phyloP scores from a whole-genome alignment of 176 grass and related monocot genomes.

The Metroxylon sagu region DNA sequence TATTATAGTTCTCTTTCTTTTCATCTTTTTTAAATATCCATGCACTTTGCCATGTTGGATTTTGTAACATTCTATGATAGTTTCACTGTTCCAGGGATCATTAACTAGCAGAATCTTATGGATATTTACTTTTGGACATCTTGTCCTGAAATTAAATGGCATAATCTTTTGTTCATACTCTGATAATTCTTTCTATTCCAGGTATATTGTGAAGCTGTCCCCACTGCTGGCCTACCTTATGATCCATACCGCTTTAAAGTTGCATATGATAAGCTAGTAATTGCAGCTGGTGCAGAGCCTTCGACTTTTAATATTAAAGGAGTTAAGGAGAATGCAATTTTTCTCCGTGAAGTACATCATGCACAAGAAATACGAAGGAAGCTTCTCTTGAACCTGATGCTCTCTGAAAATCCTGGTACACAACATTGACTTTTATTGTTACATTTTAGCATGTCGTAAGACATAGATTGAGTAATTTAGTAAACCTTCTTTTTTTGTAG shows the following conservation, averaged over 20 bases:
- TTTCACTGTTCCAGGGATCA: no score
- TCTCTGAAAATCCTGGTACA: slow-evolving; percentile 80
- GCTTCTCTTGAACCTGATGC: slow-evolving; percentile 85
- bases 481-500: not conserved
- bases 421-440: not conserved
- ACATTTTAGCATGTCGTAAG: no score
- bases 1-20: not conserved
- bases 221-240: slow-evolving; percentile 21
- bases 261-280: slow-evolving; percentile 92
- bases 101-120: no score
- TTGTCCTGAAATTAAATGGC: no score
- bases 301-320: slow-evolving; percentile 85
- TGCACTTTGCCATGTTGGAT: no score
- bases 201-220: slow-evolving; percentile 48
- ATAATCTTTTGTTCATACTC: not conserved
- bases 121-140: no score
- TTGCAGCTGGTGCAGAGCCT: slow-evolving; percentile 71
- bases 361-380: slow-evolving; percentile 85
- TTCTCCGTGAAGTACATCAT: slow-evolving; percentile 86
- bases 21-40: no score
- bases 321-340: slow-evolving; percentile 74
- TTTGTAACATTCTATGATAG: no score
- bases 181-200: slow-evolving; percentile 3
- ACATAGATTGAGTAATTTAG: no score
- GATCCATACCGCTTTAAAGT: slow-evolving; percentile 68